Evolutionary conservation across 2,329 filamentous ascomycete species (phyloP).

Genomic region (Pseudomassariella vexata): DNA sequence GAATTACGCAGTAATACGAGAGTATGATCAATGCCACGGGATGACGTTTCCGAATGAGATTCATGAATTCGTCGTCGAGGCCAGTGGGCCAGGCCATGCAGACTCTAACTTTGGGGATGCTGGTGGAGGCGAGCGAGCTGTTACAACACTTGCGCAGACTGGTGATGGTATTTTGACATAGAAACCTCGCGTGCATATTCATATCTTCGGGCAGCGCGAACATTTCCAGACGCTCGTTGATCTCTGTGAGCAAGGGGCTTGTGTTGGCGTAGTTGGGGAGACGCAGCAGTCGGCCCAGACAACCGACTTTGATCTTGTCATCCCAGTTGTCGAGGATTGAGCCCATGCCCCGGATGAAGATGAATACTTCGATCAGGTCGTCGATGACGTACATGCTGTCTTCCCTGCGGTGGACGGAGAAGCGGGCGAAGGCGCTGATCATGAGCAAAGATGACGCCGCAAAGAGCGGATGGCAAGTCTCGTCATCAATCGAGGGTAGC

Average conservation of each 20-base stretch:
- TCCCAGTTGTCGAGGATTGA: constrained; percentile 21
- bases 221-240: too few relatives aligned
- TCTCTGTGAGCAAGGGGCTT: constrained; percentile 7
- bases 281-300: constrained; percentile 16
- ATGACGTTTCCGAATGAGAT: neutral
- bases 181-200: neutral
- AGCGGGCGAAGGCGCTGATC: constrained; percentile 25
- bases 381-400: constrained; percentile 17
- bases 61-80: neutral
- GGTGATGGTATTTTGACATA: neutral
- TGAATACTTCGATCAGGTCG: constrained; percentile 26
- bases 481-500: constrained; percentile 17
- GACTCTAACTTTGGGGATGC: neutral
- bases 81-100: neutral
- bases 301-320: constrained; percentile 12
- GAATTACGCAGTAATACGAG: constrained; percentile 1
- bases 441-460: constrained; percentile 23
- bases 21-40: neutral
- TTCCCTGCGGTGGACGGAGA: constrained; percentile 11
- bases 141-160: constrained; percentile 1
- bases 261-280: constrained; percentile 2
- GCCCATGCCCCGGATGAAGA: constrained; percentile 24
- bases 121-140: neutral
- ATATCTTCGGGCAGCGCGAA: too few relatives aligned
- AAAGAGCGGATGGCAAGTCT: constrained; percentile 28